Evolutionary conservation across 352 stramenopile genomes (phyloP), one percentile per base, ranked within the genome.

Genomic region (Albugo laibachii): DNA sequence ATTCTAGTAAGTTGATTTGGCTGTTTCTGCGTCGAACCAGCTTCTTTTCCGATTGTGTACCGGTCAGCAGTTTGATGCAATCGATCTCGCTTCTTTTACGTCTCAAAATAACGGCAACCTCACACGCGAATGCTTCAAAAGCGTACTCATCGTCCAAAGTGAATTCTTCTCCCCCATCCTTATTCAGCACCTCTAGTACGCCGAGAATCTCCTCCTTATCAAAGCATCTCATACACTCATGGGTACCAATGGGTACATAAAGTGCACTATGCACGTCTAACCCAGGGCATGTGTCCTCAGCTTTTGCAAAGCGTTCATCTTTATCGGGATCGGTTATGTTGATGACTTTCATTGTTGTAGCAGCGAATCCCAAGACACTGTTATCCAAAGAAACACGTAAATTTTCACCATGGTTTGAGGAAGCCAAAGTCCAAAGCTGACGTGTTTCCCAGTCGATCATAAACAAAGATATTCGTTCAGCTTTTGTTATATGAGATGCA

Each of bases 161-260:
- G 54, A 87, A 89, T 14, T 69, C 72, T 18, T 66, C 53, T 13
- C 63, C 63, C 13, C 71, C 66, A 19, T 80, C 60, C 16, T 88
- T 86, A 62, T 93, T 93, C n/a, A 92, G 63, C 31, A 87, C 85
- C 57, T 93, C 75, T 34, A 94, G 54, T 44, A 94, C 82, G 0
- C 75, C 82, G 63, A 49, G 55, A 35, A 54, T 54, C 49, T 62
- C 2, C 48, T 59, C 48, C 74, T 69, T 31, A 31, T 31, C 24
- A 31, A 31, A 31, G 24, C 24, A 10, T 31, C 24, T 3, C 24
- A 31, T 8, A 31, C 24, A 10, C 8, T 31, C 24, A 49, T 83
- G 72, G 34, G 83, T 56, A 10, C 80, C 76, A 6, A 93, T 81
- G 0, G 82, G 80, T 4, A 91, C 71, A 51, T 89, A 93, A 21